Evolutionary conservation across 768 basidiomycete species (phyloP).

Genomic region (Serendipita vermifera): DNA sequence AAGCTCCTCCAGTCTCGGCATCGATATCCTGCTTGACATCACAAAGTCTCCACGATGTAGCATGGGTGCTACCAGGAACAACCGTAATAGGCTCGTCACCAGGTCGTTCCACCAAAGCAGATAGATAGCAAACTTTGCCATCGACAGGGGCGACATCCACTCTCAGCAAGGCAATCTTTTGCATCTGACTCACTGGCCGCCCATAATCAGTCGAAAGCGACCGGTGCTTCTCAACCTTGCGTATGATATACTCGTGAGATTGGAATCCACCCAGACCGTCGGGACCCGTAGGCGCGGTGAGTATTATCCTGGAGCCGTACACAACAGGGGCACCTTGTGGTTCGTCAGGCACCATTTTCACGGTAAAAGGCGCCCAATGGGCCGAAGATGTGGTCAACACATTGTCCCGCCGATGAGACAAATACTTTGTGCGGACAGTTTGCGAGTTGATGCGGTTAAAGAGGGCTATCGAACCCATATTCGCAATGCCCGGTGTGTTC

Average conservation of each 20-base stretch:
- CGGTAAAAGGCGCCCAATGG: constrained; percentile 14
- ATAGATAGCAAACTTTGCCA: constrained; percentile 76
- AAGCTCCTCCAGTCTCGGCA: constrained; percentile 65
- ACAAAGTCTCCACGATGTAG: constrained; percentile 70
- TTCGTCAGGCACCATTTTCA: constrained; percentile 5
- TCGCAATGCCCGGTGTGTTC: constrained; percentile 80
- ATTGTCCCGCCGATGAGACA: constrained; percentile 64
- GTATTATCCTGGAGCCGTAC: constrained; percentile 78
- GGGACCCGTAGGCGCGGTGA: constrained; percentile 36
- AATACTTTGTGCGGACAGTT: constrained; percentile 93
- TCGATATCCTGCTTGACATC: constrained; percentile 68
- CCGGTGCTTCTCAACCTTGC: constrained; percentile 83
- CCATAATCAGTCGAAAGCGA: constrained; percentile 70
- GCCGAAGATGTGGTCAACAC: constrained; percentile 39
- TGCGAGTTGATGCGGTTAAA: constrained; percentile 96
- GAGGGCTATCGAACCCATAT: constrained; percentile 78
- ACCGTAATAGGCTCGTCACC: neutral
- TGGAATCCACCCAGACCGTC: constrained; percentile 77
- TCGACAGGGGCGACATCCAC: constrained; percentile 45
- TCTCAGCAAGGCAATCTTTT: constrained; percentile 84
- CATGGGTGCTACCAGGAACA: constrained; percentile 26
- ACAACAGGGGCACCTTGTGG: constrained; percentile 70
- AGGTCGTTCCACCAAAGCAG: constrained; percentile 29
- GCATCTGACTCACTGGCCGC: constrained; percentile 91
- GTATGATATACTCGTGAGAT: constrained; percentile 74